Evolutionary conservation across 1,284 basidiomycete species (phyloP).

Genomic region (Leccinum griseonigrum): DNA sequence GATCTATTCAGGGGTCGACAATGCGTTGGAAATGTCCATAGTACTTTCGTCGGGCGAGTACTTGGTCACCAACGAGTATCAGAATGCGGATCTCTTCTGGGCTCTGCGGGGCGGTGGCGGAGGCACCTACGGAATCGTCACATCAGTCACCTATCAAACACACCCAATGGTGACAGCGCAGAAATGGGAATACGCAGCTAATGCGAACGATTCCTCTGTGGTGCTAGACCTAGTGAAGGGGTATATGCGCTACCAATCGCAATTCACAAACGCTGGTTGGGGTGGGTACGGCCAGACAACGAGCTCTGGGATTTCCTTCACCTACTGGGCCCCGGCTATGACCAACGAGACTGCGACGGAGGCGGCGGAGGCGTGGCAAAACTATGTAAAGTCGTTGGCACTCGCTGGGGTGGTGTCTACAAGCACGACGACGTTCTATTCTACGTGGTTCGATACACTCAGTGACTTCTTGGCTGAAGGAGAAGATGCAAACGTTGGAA

Average conservation of each 20-base stretch:
- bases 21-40: conserved; percentile 33
- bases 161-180: conserved; percentile 28
- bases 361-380: conserved; percentile 33
- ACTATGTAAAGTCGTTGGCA: conserved; percentile 17
- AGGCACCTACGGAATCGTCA: neutral
- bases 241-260: conserved; percentile 29
- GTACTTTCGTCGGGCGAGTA: conserved; percentile 20
- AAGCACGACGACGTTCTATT: conserved; percentile 7
- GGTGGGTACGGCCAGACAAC: conserved; percentile 11
- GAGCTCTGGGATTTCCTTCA: neutral
- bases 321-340: conserved; percentile 30
- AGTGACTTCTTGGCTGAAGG: conserved; percentile 14
- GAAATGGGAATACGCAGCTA: conserved; percentile 23
- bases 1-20: conserved; percentile 38
- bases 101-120: neutral
- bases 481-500: conserved; percentile 12
- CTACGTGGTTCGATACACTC: conserved; percentile 28
- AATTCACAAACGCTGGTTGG: conserved; percentile 33
- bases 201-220: conserved; percentile 19
- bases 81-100: conserved; percentile 3
- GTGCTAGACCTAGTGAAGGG: conserved; percentile 21
- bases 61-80: conserved; percentile 19
- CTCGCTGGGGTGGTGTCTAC: conserved; percentile 3
- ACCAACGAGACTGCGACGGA: conserved; percentile 32
- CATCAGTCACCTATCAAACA: neutral